Base-by-base conservation (phyloP, 176 grass and related monocot species). In the Tillandsia fasciculata region DNA sequence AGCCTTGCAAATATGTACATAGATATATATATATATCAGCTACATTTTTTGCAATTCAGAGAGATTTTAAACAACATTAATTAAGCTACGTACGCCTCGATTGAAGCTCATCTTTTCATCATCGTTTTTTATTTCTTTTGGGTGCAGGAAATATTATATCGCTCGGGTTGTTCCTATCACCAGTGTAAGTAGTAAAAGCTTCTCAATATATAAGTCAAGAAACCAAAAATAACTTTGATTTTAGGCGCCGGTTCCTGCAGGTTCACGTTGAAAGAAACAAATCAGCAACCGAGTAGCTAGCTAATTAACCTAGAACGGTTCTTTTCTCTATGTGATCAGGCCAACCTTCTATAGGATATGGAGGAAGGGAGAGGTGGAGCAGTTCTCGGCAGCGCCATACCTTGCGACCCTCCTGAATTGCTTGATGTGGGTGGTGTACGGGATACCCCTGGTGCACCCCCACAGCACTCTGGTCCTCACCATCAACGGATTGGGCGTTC, bases 351-450 rank as follows among this genome's bases (percentile, higher is more conserved):
- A 14, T 26, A 75, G 71, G 26, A 99, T 99, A 88, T 93, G 94
- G 79, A 99, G 93, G 77, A 93, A 86, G 69, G 9, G 81, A 8
- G 70, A 84, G 27, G 94, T 99, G 77, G 87, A 99, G 82, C 87
- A 90, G 78, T 99, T 90, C 90, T 93, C 94, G 29, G 33, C 90
- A 48, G 73, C 90, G 48, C 94, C 94, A 23, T 99, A 99, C 82
- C 63, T 93, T 11, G 89, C 89, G 9, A 99, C 94, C 47, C 84
- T 99, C 9, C 89, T 99, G 10, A 99, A 99, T 78, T 99, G 94
- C 94, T 85, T 99, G 94, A 87, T 99, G 87, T 99, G 94, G 94
- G 94, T 99, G 74, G 70, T 93, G 26, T 99, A 99, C 50, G 94
- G 94, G 0, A 80, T 99, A 2, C 94, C 94, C 0, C 14, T 66